phyloP scores from a whole-genome alignment of 2,329 filamentous ascomycete genomes.

The Fusarium sp. region DNA sequence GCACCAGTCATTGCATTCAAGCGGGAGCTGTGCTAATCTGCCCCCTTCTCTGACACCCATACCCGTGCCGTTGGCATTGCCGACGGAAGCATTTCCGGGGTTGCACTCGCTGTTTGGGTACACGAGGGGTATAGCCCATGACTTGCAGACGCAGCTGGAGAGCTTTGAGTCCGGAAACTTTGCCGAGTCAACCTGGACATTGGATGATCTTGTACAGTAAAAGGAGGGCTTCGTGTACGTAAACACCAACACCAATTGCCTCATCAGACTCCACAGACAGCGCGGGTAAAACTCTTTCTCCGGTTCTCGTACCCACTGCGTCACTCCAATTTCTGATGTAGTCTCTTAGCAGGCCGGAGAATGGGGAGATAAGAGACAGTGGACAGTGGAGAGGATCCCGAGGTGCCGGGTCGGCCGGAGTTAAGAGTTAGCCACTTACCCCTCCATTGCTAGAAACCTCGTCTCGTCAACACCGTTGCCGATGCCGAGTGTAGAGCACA shows the following conservation, averaged over 20 bases:
- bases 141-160: neutral
- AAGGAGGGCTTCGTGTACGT: neutral
- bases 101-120: neutral
- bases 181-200: neutral
- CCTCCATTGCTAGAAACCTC: neutral
- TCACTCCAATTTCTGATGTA: neutral
- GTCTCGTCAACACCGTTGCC: neutral
- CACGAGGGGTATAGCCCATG: neutral
- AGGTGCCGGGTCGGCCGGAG: neutral
- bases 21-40: neutral
- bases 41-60: neutral
- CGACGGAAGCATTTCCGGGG: neutral
- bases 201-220: neutral
- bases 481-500: neutral
- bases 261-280: neutral
- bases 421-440: neutral
- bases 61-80: neutral
- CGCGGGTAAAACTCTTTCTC: neutral
- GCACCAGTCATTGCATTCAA: neutral
- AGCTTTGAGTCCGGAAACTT: neutral
- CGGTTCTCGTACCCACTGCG: neutral
- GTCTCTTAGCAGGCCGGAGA: neutral
- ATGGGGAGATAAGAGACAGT: neutral
- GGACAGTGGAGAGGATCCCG: neutral
- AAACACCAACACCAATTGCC: neutral